Conservation (phyloP, 495 filamentous ascomycete species). For the Penicillium paradoxum region DNA sequence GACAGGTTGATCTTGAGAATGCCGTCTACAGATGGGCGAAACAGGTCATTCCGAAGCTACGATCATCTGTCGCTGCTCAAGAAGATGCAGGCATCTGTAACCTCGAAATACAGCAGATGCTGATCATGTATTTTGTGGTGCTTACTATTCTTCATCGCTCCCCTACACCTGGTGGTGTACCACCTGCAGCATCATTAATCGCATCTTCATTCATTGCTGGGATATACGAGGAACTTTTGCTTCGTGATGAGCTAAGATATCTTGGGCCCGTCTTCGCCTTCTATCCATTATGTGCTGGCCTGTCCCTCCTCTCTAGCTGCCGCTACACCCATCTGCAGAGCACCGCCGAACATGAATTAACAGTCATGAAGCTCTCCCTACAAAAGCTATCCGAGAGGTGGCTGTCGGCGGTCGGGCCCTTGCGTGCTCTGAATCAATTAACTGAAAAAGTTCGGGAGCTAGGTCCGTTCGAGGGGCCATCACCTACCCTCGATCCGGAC, state of each 20-base stretch:
- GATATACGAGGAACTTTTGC: slow-evolving; percentile 29
- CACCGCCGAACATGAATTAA: slow-evolving; percentile 26
- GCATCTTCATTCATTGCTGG: slow-evolving; percentile 29
- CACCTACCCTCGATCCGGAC: slow-evolving; percentile 18
- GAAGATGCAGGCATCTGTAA: slow-evolving; percentile 19
- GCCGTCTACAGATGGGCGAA: slow-evolving; percentile 29
- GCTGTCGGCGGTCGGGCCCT: slow-evolving; percentile 26
- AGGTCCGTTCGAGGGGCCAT: slow-evolving; percentile 15
- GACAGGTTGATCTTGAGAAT: slow-evolving; percentile 24
- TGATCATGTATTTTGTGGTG: slow-evolving; percentile 28
- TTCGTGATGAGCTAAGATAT: slow-evolving; percentile 27
- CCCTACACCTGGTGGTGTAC: slow-evolving; percentile 21
- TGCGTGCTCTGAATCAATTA: slow-evolving; percentile 26
- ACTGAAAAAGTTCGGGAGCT: slow-evolving; percentile 26
- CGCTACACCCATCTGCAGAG: slow-evolving; percentile 23
- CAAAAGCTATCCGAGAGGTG: slow-evolving; percentile 29
- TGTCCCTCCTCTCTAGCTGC: slow-evolving; percentile 24
- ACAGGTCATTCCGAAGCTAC: slow-evolving; percentile 25
- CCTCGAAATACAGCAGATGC: slow-evolving; percentile 21
- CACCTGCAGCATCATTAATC: slow-evolving; percentile 21
- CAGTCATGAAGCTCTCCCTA: slow-evolving; percentile 28
- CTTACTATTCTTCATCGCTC: slow-evolving; percentile 26
- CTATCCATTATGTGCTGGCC: slow-evolving; percentile 24
- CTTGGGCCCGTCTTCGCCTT: slow-evolving; percentile 27
- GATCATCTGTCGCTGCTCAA: slow-evolving; percentile 11